Base-by-base conservation (phyloP, 2,329 filamentous ascomycete genomes). In the Orbilia oligospora region DNA sequence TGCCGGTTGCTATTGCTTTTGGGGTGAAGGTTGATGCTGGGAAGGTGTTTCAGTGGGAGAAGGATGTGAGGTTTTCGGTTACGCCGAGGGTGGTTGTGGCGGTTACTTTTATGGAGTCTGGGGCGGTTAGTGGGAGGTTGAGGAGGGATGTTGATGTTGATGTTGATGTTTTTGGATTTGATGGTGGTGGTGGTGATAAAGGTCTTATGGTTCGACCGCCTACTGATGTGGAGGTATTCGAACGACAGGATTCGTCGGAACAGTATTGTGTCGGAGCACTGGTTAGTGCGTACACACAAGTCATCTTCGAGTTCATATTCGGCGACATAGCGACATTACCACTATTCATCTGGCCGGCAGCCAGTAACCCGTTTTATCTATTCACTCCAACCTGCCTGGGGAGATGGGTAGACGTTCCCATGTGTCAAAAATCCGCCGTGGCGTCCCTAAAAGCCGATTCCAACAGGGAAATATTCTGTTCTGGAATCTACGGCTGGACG, bases 391-490 rank as follows among this genome's bases (percentile, higher is more conserved):
- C 5, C 8, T 61, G 56, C 22, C 1, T 44, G 14, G 56, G 56
- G 9, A n/a, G 1, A 8, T 16, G 22, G 22, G 6, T 14, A 1
- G 38, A 44, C 12, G 41, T 64, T 10, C 20, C 36, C 18, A 46
- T 64, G 24, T 64, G 58, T 64, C 18, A 46, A 12, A 44, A 27
- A 16, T 64, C 58, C 0, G 58, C 58, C 18, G 58, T 64, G 10
- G 10, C 36, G 4, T 22, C 58, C 3, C 8, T 64, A 3, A 44
- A 30, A 33, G 22, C 36, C 9, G 58, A 64, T 64, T n/a, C 20
- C 5, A 18, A 10, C 3, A 9, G 20, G 18, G 38, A n/a, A 9
- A n/a, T 20, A 9, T 64, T 64, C 38, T 64, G 58, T 27, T 64
- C 58, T 0, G n/a, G 5, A 20, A 24, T 64, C 16, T 46, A 24